Percentiles rank a stretch among this genome's conserved stretches.
phyloP scores from a whole-genome alignment of 306 rosid species.

The Arachis stenosperma region DNA sequence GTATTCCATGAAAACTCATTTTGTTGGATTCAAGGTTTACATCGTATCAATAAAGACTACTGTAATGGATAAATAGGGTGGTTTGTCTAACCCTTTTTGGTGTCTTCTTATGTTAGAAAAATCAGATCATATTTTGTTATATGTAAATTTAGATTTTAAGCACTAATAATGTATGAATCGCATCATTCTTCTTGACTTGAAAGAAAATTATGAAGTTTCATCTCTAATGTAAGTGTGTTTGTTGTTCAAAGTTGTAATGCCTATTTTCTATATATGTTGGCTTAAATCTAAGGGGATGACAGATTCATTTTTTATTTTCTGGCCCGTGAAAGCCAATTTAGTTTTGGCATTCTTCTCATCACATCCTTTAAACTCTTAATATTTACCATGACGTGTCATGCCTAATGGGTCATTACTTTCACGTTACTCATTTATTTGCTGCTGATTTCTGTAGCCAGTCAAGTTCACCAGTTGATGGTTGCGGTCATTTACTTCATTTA shows the following conservation, averaged over 20 bases:
- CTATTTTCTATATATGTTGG: neutral
- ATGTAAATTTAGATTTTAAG: slow-evolving; percentile 4
- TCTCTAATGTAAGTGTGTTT: neutral
- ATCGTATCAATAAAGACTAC: slow-evolving; percentile 8
- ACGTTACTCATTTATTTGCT: slow-evolving; percentile 25
- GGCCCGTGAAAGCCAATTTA: slow-evolving; percentile 29
- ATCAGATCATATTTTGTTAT: neutral
- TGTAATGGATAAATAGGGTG: slow-evolving; percentile 19
- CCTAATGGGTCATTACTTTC: slow-evolving; percentile 23
- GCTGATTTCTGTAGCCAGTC: slow-evolving; percentile 33
- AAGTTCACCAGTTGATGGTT: slow-evolving; percentile 37
- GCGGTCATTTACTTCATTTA: slow-evolving; percentile 41
- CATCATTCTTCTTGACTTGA: slow-evolving; percentile 8
- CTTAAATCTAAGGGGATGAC: neutral
- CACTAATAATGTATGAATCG: neutral
- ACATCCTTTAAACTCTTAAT: slow-evolving; percentile 26
- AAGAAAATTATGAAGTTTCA: slow-evolving; percentile 6
- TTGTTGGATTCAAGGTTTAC: slow-evolving; percentile 15
- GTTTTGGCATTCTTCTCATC: slow-evolving; percentile 27
- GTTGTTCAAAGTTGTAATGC: neutral
- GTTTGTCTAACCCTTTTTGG: slow-evolving; percentile 31
- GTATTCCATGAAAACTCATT: neutral
- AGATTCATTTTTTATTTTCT: slow-evolving; percentile 9
- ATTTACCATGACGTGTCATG: slow-evolving; percentile 21
- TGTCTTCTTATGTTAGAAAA: slow-evolving; percentile 10